Evolutionary conservation across 768 basidiomycete genomes (phyloP), one percentile per base, ranked within the genome.

Genomic region (Hydnomerulius pinastri): DNA sequence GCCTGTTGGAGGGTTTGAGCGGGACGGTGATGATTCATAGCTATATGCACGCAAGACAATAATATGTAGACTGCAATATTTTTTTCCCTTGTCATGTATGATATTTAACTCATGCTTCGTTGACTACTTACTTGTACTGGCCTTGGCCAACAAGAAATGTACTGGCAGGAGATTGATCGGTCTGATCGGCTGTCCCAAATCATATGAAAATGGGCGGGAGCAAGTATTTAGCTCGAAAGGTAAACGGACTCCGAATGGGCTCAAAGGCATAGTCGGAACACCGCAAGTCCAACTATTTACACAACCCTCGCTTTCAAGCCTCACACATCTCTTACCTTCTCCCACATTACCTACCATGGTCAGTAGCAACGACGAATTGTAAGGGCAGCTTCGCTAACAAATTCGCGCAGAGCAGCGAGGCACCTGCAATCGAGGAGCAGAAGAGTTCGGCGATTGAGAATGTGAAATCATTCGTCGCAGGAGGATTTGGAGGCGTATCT

Each of bases 401-500:
- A 33, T n/a, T 45, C 7, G 30, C 17, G 35, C 46, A 68, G 68
- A 68, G 58, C 43, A 64, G 44, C 13, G 66, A 69, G 23, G 48
- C 55, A 46, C 54, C 56, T 28, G 46, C 50, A 30, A 43, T 42
- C 29, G 55, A 65, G 53, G 56, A 57, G 38, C 48, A 18, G n/a
- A 68, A 49, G 43, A 67, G 25, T 20, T 59, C 71, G n/a, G 65
- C 66, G 29, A 56, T 58, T 4, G 75, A 73, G 54, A 74, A 75
- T 24, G 59, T 80, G 56, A 98, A 97, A 72, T 83, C 92, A 4
- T 98, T 99, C 73, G 77, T 96, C 46, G 83, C 93, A 27, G 97
- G 97, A 57, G 97, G 97, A 32, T 87, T 90, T 58, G 97, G 97
- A 53, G 97, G 97, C 56, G 75, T 86, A 46, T 76, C 82, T 54